Conservation (phyloP, 768 basidiomycete species). For the Exsudoporus frostii region DNA sequence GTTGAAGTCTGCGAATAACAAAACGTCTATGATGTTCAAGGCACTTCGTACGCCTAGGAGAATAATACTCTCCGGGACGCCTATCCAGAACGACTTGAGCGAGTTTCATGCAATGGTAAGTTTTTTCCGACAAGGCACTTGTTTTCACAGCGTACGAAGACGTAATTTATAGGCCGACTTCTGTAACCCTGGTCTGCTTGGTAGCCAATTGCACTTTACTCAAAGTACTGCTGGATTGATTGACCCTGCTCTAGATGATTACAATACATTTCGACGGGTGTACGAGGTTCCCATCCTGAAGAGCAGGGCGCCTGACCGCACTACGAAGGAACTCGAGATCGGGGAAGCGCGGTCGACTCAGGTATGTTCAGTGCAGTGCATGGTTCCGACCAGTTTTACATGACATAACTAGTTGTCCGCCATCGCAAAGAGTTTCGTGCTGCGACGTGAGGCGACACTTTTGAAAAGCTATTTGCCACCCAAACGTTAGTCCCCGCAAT, state of each 20-base stretch:
- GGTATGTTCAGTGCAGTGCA: constrained; percentile 38
- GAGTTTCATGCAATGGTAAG: constrained; percentile 96
- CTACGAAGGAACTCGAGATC: constrained; percentile 65
- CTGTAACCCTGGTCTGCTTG: constrained; percentile 89
- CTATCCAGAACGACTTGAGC: constrained; percentile 92
- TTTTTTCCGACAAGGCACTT: neutral
- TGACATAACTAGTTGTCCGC: constrained; percentile 50
- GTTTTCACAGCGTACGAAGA: neutral
- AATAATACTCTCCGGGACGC: constrained; percentile 92
- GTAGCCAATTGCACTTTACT: constrained; percentile 35
- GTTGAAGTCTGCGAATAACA: constrained; percentile 87
- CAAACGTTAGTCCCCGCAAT: constrained; percentile 58
- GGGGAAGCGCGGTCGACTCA: constrained; percentile 78
- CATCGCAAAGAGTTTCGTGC: constrained; percentile 84
- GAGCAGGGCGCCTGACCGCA: constrained; percentile 75
- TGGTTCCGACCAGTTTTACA: neutral
- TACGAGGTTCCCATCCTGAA: constrained; percentile 88
- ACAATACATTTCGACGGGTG: constrained; percentile 69
- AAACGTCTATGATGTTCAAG: constrained; percentile 86
- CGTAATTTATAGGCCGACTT: constrained; percentile 67
- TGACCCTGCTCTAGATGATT: constrained; percentile 53
- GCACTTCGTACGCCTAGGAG: constrained; percentile 70
- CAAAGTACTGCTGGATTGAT: neutral
- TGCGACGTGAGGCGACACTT: constrained; percentile 83
- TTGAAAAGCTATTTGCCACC: constrained; percentile 85